Base-by-base conservation (phyloP, 768 basidiomycete species). In the Panaeolus papilionaceus region DNA sequence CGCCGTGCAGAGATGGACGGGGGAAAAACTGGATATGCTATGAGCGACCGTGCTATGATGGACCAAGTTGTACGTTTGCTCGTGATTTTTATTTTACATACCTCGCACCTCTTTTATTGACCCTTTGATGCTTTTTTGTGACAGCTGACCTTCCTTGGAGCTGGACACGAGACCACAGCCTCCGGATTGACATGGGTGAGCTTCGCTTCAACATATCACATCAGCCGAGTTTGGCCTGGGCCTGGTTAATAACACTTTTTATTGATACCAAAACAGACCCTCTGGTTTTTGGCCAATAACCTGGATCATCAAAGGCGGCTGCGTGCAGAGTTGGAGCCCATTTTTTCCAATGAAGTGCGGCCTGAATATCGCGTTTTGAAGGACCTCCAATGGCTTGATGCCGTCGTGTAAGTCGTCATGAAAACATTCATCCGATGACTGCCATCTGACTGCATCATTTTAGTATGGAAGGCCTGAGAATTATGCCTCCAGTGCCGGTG, bases 251-350 rank as follows among this genome's bases (percentile, higher is more conserved):
- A 47, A 12, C 8, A 5, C 14, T 16, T 33, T 23, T 16, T 33
- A 33, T 44, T 44, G 4, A 44, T 40, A 40, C 9, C 10, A 10
- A 6, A 58, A 16, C 33, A 83, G 85, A 84, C 85, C 0, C 76
- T 87, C 8, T 87, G 85, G 85, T 78, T 86, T 26, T 81, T 89
- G 14, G 82, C 86, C 9, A 84, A 85, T 45, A 77, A 88, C 71
- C 82, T 78, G 3, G 79, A 81, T 20, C 75, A 80, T 62, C 89
- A 90, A 73, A 77, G 75, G 6, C 80, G 79, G 49, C 80, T 91
- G 2, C 83, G 89, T 4, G 82, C 83, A 4, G 89, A 91, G 74
- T 75, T 87, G n/a, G 71, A 76, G 0, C 79, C 83, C 0, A 67
- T 86, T 1, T 77, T 82, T 45, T 67, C 72, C 5, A 66, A 71